A percentile compares a stretch with the other conserved stretches of the same genome.
Conservation (phyloP, 495 filamentous ascomycete species). For the Opeltia flavorubescens region DNA sequence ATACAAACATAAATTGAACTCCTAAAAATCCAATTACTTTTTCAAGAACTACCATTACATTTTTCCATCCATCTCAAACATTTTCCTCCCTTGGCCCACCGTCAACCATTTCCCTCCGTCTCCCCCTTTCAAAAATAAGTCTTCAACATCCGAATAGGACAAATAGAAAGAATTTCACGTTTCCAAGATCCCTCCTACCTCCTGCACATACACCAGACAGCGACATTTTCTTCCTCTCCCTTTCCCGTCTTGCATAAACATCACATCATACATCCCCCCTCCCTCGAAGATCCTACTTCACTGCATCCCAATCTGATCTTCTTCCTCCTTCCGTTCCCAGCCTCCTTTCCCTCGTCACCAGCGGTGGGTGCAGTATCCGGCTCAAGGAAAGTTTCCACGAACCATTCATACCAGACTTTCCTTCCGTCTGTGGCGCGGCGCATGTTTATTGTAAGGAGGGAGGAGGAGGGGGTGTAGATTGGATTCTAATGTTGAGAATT, state of each 20-base stretch:
- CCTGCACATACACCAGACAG: too few species aligned
- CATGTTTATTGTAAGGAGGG: conserved; percentile 79
- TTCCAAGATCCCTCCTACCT: not conserved
- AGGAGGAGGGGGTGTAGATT: conserved; percentile 70
- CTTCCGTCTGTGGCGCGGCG: conserved; percentile 89
- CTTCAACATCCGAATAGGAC: too few species aligned
- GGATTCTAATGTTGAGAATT: conserved; percentile 60
- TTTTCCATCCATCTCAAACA: not conserved
- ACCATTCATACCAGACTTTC: conserved; percentile 99
- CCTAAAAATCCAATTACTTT: too few species aligned
- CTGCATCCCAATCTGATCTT: conserved; percentile 64
- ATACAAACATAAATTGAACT: too few species aligned
- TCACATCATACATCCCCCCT: conserved; percentile 86
- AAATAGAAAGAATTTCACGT: too few species aligned
- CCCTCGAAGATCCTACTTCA: conserved; percentile 78
- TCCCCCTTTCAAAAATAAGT: too few species aligned
- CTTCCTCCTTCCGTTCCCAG: conserved; percentile 38
- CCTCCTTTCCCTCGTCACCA: conserved; percentile 4
- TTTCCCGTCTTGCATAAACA: not conserved
- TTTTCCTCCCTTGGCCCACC: not conserved
- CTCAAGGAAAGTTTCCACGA: conserved; percentile 42
- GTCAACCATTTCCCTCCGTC: not conserved
- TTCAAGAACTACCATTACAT: not conserved
- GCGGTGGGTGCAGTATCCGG: not conserved
- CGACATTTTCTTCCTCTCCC: not conserved